Evolutionary conservation across 208 protist species (phyloP).

Genomic region (Trypanosoma mega): DNA sequence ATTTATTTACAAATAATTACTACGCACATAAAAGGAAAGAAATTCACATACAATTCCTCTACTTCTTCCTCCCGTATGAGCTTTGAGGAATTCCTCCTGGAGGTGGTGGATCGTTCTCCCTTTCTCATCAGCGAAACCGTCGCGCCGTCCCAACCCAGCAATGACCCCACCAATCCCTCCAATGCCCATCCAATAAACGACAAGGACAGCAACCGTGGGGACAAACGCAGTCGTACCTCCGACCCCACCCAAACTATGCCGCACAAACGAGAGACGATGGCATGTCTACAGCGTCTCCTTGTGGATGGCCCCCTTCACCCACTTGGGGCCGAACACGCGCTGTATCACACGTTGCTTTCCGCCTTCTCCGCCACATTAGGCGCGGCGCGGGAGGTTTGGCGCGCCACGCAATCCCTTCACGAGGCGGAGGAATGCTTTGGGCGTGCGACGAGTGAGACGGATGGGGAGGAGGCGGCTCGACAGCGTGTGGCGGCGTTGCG

Average conservation of each 20-base stretch:
- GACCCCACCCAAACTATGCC: constrained; percentile 33
- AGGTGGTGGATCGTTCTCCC: constrained; percentile 31
- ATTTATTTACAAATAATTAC: too few relatives aligned
- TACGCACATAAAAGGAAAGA: neutral
- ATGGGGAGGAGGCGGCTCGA: neutral
- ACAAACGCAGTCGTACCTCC: too few relatives aligned
- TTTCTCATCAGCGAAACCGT: constrained; percentile 48
- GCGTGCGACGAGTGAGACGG: neutral
- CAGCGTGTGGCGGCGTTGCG: neutral
- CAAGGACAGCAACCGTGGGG: too few relatives aligned
- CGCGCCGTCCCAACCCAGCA: constrained; percentile 51
- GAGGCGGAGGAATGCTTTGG: neutral
- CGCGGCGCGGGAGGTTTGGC: constrained; percentile 37
- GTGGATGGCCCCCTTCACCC: constrained; percentile 62
- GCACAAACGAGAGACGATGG: constrained; percentile 15
- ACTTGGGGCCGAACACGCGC: constrained; percentile 46
- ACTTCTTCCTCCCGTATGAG: constrained; percentile 15
- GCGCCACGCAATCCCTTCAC: constrained; percentile 15
- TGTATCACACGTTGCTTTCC: constrained; percentile 54
- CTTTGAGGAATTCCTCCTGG: constrained; percentile 44
- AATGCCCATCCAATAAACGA: too few relatives aligned
- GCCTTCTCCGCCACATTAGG: constrained; percentile 34
- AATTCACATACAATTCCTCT: neutral
- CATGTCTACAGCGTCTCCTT: constrained; percentile 42
- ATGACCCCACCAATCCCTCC: constrained; percentile 47